These are phyloP conservation scores for Akanthomyces dipterigenus DNA, from an alignment of 2,329 filamentous ascomycete genomes.

Conservation along the genomic window DNA sequence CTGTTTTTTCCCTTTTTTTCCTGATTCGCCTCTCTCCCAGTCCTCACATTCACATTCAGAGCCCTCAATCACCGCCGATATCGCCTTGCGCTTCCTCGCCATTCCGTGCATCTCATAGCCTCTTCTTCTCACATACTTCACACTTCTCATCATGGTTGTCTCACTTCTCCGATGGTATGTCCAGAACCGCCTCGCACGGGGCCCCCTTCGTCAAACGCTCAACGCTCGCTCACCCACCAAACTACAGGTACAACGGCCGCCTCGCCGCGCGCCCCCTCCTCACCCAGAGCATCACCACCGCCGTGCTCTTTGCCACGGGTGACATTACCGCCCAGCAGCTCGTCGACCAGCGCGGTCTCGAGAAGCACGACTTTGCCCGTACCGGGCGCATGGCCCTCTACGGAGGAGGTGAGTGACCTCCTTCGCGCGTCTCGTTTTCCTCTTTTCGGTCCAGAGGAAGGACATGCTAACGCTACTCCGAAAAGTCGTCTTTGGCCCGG, in stretches of 20 bases:
- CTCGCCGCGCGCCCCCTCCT: constrained; percentile 76
- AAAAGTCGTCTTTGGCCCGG: constrained; percentile 75
- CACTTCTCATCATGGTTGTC: constrained; percentile 8
- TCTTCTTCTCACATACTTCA: neutral
- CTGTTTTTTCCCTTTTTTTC: neutral
- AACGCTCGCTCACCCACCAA: neutral
- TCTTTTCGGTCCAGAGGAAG: neutral
- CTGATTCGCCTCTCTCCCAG: neutral
- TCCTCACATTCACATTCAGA: neutral
- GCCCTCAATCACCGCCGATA: neutral
- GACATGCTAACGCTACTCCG: neutral
- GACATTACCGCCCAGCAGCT: constrained; percentile 87
- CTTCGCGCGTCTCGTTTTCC: constrained; percentile 16
- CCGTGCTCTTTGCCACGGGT: constrained; percentile 85
- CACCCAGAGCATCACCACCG: constrained; percentile 85
- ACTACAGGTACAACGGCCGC: constrained; percentile 73
- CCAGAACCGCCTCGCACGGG: neutral
- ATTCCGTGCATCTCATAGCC: too few species aligned
- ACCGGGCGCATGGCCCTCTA: constrained; percentile 76
- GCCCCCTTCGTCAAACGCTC: neutral
- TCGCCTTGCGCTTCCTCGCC: too few species aligned
- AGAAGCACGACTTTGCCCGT: constrained; percentile 67
- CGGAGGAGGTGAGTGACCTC: constrained; percentile 67
- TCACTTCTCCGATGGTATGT: constrained; percentile 12
- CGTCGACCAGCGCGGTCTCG: constrained; percentile 72